These are phyloP conservation scores for Lepiota brunneoincarnata DNA, from an alignment of 768 basidiomycete genomes.

Conservation along the genomic window DNA sequence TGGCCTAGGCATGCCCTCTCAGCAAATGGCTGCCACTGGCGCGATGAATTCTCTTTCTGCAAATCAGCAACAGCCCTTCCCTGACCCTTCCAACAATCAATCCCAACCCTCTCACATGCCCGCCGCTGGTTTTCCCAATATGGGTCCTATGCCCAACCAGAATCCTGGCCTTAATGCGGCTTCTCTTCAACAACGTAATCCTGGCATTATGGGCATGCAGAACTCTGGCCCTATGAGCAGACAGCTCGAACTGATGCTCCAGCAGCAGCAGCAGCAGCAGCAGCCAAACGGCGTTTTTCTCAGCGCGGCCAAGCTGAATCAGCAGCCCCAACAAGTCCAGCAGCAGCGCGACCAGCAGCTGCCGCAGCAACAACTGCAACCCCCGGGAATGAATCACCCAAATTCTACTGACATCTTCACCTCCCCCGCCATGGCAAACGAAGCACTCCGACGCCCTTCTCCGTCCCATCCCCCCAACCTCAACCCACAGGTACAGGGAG, in stretches of 20 bases:
- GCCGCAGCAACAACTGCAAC: conserved; percentile 24
- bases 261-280: conserved; percentile 46
- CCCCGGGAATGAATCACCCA: conserved; percentile 35
- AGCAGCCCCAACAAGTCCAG: conserved; percentile 28
- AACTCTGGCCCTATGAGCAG: conserved; percentile 28
- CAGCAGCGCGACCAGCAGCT: conserved; percentile 30
- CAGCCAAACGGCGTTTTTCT: conserved; percentile 35
- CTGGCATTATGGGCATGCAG: conserved; percentile 14
- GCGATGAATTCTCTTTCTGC: conserved; percentile 7
- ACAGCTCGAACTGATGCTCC: conserved; percentile 48
- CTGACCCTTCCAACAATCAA: conserved; percentile 30
- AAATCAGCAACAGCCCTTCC: conserved; percentile 24
- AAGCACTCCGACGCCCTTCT: conserved; percentile 49
- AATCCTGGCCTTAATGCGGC: conserved; percentile 19
- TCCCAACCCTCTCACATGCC: conserved; percentile 36
- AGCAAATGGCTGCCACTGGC: conserved; percentile 27
- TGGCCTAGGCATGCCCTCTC: conserved; percentile 30
- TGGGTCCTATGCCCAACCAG: conserved; percentile 33
- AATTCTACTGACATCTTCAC: conserved; percentile 45
- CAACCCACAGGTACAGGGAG: conserved; percentile 16
- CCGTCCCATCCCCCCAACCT: conserved; percentile 33
- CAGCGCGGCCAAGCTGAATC: conserved; percentile 32
- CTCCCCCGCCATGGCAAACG: conserved; percentile 40
- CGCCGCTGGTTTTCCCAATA: conserved; percentile 35
- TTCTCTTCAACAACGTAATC: conserved; percentile 20